Evolutionary conservation across 2,329 filamentous ascomycete genomes (phyloP), one percentile per base, ranked within the genome.

Genomic region (Diaporthe citriasiana): DNA sequence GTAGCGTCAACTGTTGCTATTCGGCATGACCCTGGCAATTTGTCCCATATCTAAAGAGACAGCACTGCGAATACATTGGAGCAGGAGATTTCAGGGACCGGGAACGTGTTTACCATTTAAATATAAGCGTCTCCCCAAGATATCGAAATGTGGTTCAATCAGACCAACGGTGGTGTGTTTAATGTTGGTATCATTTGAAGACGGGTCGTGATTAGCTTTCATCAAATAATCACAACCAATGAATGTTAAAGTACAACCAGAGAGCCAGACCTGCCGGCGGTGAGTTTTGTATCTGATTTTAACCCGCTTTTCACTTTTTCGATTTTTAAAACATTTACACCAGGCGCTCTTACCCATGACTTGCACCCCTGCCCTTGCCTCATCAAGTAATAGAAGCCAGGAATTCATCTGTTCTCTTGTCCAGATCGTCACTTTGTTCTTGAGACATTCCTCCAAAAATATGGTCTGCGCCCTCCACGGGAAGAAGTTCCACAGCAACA

Each of bases 381-480:
- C 33, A 33, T 8, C 57, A 30, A 65, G 55, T 25, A 3, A 75
- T 50, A 5, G 71, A 69, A 51, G 53, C 59, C n/a, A 75, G 45
- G 13, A 75, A 75, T 10, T 73, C 74, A 45, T 71, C 74, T 30
- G 74, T 75, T 13, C 47, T 57, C 22, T 50, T 51, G n/a, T 75
- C 71, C 40, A 75, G 30, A n/a, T 73, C 71, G 7, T 50, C 53
- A 33, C 63, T 69, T 33, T 75, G 60, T n/a, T 75, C 74, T 50
- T 55, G 70, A 15, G 51, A 71, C 5, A 70, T 70, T 13, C 74
- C 74, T 1, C 51, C 7, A n/a, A 75, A 75, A 13, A 73, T 47
- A 30, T 75, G 74, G 56, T 75, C 74, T n/a, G 55, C 47, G 5
- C 55, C 57, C 7, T 70, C 71, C 6, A 75, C 71, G 1, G 42